Evolutionary conservation across 1,139 yeast genomes (phyloP).

Genomic region (Candida glucosophila): DNA sequence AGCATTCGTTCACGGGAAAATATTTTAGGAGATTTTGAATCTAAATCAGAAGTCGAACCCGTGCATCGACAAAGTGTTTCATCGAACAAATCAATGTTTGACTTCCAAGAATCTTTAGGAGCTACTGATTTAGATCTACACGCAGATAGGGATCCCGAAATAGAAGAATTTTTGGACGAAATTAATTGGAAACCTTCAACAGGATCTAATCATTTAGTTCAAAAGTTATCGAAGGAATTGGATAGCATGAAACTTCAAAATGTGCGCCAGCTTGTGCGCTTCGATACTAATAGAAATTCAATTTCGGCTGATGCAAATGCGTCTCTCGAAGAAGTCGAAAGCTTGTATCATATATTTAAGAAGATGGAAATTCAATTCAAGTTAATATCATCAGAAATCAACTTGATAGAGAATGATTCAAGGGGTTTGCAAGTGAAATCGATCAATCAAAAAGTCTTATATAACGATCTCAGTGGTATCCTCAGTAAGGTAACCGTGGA

Average conservation of each 20-base stretch:
- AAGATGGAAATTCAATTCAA: conserved; percentile 36
- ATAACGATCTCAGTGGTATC: conserved; percentile 60
- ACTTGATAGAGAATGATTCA: conserved; percentile 65
- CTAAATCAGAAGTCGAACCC: too few relatives aligned
- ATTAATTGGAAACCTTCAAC: conserved; percentile 67
- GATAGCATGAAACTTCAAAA: conserved; percentile 29
- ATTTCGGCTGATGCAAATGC: conserved; percentile 26
- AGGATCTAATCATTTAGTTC: conserved; percentile 47
- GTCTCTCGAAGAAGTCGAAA: conserved; percentile 57
- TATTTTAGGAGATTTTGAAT: too few relatives aligned
- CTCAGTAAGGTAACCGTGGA: conserved; percentile 63
- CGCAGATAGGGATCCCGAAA: conserved; percentile 31
- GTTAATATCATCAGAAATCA: conserved; percentile 53
- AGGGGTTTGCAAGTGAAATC: conserved; percentile 81
- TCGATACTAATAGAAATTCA: conserved; percentile 30
- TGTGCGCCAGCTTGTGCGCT: conserved; percentile 29
- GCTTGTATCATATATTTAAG: conserved; percentile 43
- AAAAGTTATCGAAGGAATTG: conserved; percentile 45
- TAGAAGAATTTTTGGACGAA: conserved; percentile 68
- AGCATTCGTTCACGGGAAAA: conserved; percentile 1
- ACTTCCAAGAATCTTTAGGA: background rate
- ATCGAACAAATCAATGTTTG: conserved; percentile 1
- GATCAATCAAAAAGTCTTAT: conserved; percentile 67
- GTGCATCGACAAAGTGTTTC: too few relatives aligned
- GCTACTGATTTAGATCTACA: too few relatives aligned